Evolutionary conservation across 257 asterid species (phyloP).

Genomic region (Gentiana straminea): DNA sequence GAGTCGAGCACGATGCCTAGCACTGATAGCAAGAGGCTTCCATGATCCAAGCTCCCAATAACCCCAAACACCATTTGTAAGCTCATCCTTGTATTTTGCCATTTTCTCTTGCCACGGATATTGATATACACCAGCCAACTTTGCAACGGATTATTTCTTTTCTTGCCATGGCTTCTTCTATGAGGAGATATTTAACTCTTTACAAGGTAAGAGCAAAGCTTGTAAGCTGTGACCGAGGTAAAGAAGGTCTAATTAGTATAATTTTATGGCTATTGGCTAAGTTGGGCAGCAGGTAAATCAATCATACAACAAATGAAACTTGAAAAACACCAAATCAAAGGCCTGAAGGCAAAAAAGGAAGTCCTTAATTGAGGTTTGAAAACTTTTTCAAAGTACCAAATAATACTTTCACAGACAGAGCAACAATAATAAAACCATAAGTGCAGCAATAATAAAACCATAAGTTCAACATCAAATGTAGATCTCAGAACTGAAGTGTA

Average conservation of each 20-base stretch:
- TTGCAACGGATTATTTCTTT: constrained; percentile 59
- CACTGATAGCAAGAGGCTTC: constrained; percentile 78
- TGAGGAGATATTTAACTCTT: constrained; percentile 9
- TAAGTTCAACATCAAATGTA: no score
- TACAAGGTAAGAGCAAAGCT: no score
- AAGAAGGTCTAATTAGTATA: background rate
- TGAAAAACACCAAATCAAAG: background rate
- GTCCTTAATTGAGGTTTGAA: no score
- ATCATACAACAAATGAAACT: background rate
- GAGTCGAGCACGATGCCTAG: constrained; percentile 65
- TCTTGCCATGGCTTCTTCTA: constrained; percentile 48
- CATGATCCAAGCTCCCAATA: constrained; percentile 97
- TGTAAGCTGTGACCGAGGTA: background rate
- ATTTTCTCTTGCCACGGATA: constrained; percentile 73
- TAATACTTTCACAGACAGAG: no score
- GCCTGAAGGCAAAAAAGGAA: background rate
- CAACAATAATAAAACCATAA: no score
- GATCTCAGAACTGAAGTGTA: no score
- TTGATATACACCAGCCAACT: constrained; percentile 57
- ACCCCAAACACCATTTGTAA: constrained; percentile 94
- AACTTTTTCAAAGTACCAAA: no score
- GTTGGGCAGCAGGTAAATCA: background rate
- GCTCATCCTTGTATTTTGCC: constrained; percentile 63
- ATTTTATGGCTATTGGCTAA: background rate
- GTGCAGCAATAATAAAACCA: no score